These are phyloP conservation scores for Xylariaceae sp. DNA, from an alignment of 2,329 filamentous ascomycete genomes.

Conservation along the genomic window DNA sequence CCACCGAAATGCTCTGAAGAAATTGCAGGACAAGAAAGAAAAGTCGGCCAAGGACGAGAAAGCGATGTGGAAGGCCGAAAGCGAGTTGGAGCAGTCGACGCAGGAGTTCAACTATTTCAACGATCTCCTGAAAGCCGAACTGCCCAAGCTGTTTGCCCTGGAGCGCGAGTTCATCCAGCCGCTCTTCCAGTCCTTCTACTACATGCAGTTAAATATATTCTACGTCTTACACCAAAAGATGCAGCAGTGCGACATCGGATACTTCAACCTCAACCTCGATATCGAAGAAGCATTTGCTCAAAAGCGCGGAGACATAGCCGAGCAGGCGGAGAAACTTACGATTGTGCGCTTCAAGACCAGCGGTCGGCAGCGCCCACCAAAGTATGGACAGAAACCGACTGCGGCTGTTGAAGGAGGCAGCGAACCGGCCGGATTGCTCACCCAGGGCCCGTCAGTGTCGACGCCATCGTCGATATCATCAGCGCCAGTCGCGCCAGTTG, in stretches of 20 bases:
- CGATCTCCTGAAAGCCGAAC: constrained; percentile 89
- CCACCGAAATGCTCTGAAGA: constrained; percentile 77
- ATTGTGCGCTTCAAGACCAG: constrained; percentile 92
- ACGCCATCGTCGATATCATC: not conserved
- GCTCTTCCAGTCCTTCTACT: constrained; percentile 98
- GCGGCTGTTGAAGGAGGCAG: constrained; percentile 26
- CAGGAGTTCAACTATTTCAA: constrained; percentile 99
- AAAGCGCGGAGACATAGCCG: constrained; percentile 84
- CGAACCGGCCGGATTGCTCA: constrained; percentile 42
- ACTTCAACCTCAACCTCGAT: constrained; percentile 88
- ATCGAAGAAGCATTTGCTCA: constrained; percentile 85
- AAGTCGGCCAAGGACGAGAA: constrained; percentile 96
- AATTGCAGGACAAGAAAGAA: constrained; percentile 96
- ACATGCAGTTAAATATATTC: constrained; percentile 99
- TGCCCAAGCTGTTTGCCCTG: constrained; percentile 83
- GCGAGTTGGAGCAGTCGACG: constrained; percentile 82
- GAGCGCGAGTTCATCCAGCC: constrained; percentile 95
- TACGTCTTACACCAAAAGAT: constrained; percentile 98
- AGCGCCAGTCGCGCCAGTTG: constrained; percentile 24
- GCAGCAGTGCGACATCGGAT: constrained; percentile 95
- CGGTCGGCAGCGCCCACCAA: constrained; percentile 58
- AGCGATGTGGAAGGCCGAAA: constrained; percentile 91
- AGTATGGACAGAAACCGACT: constrained; percentile 52
- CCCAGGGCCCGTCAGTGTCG: constrained; percentile 35
- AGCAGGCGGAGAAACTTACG: constrained; percentile 72